Base-by-base conservation (phyloP, 441 rosid species). In the Gossypium davidsonii region DNA sequence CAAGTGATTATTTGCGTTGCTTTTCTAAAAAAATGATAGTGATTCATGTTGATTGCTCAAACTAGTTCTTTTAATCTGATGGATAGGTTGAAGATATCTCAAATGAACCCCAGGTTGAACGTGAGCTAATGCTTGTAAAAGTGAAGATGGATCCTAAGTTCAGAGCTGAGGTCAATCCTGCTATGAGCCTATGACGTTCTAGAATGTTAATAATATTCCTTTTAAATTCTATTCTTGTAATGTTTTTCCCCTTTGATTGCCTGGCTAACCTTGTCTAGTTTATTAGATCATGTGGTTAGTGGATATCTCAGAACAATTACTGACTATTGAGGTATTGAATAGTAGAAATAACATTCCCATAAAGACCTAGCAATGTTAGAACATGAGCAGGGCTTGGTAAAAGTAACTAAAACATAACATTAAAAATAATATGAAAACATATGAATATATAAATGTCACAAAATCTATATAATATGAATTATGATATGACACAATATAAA, bases 101-200 rank as follows among this genome's bases (percentile, higher is more conserved):
- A 14, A 88, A 63, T 76, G 96, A 91, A 82, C 91, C 98, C 20
- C 97, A 91, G 78, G 97, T 94, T 15, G 98, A 94, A 82, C 92
- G 97, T 46, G 97, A 94, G 73, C 81, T 94, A 55, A 90, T 94
- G 97, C 93, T 61, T 31, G 10, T 61, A 61, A 61, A 39, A 66
- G 70, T 66, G 55, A 66, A 46, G 23, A 55, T 34, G 1, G 70
- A 46, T 46, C 39, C 56, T 1, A 14, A 66, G 70, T 46, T 21
- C 55, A 44, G 70, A 66, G 70, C 70, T 23, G 56, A 66, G 70
- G 70, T 46, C 46, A 44, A 44, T 66, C 12, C 55, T 66, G 1
- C 12, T 31, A 34, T 34, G 39, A 34, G 39, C 37, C 8, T 23
- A 46, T 66, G 70, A 12, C 3, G 39, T 12, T 46, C 23, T 66